Percentiles rank a stretch among this genome's conserved stretches.
phyloP scores from a whole-genome alignment of 2,329 filamentous ascomycete genomes.

The Tolypocladium capitatum region DNA sequence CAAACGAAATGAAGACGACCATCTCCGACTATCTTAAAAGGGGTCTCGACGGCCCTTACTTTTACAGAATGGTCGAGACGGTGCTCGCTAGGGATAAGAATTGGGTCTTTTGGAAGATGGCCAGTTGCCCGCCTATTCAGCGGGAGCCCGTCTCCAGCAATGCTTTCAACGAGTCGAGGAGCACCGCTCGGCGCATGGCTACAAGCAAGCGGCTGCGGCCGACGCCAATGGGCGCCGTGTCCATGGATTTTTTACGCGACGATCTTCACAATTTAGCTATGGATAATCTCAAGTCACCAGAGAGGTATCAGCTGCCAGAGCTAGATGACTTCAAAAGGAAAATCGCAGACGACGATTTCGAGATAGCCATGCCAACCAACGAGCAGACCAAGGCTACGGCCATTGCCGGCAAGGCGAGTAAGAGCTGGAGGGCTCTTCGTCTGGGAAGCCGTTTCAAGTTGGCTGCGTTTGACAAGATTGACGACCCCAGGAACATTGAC shows the following conservation, averaged over 20 bases:
- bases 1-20: conserved; percentile 56
- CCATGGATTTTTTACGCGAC: conserved; percentile 67
- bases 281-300: conserved; percentile 52
- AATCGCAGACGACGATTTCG: conserved; percentile 70
- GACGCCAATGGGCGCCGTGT: conserved; percentile 56
- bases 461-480: conserved; percentile 72
- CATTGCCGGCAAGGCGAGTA: conserved; percentile 66
- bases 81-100: conserved; percentile 94
- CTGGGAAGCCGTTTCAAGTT: conserved; percentile 64
- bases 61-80: conserved; percentile 92
- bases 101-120: conserved; percentile 97
- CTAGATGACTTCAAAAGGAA: conserved; percentile 57
- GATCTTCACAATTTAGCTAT: conserved; percentile 45
- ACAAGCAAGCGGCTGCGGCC: conserved; percentile 58
- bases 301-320: conserved; percentile 55
- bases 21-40: conserved; percentile 77
- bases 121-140: conserved; percentile 81
- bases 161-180: conserved; percentile 57
- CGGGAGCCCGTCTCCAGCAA: conserved; percentile 55
- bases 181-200: conserved; percentile 50
- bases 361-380: conserved; percentile 68
- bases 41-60: conserved; percentile 77
- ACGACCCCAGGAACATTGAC: conserved; percentile 61
- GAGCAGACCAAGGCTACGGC: conserved; percentile 41
- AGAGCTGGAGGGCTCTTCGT: conserved; percentile 79